Evolutionary conservation across 441 rosid species (phyloP), one percentile per base, ranked within the genome.

Genomic region (Jatropha multifida): DNA sequence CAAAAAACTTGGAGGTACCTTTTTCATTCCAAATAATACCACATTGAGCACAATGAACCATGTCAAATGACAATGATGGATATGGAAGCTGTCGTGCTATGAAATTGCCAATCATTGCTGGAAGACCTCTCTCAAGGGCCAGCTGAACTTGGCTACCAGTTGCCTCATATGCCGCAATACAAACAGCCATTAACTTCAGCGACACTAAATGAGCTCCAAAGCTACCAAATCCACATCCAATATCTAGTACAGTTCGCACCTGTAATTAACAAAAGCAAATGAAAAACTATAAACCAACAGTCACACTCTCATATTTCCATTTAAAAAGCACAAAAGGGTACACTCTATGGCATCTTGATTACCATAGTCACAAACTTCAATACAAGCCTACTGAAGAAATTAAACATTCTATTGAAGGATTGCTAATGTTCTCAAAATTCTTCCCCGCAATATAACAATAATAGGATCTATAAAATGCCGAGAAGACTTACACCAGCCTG

Each of bases 141-240:
- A 95, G 78, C 78, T 95, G 99, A 69, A 94, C 99, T 90, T 96
- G 98, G 85, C 98, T 96, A 65, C 98, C 98, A 68, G 93, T 91
- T 32, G 89, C 95, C 83, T 96, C 98, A 79, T 96, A 93, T 78
- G 88, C 88, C 1, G 99, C 98, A 52, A 91, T 85, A 81, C 99
- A 94, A 72, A 96, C 77, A 81, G 92, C 80, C 99, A 96, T 94
- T 77, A 96, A 66, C 75, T 91, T 88, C 63, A 94, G 77, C 7
- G 97, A 92, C 65, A 92, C 88, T 74, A 96, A 75, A 86, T 94
- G 97, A 79, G 97, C 95, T 81, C 98, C 98, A 85, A 94, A 94
- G 85, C 97, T 94, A 75, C 98, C 98, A 86, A 92, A 96, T 51
- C 99, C 99, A 63, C 99, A 96, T 76, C 97, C 99, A 60, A 96